Evolutionary conservation across 2,329 filamentous ascomycete species (phyloP), one percentile per base, ranked within the genome.

Genomic region (Phaeosphaeriaceae sp.): DNA sequence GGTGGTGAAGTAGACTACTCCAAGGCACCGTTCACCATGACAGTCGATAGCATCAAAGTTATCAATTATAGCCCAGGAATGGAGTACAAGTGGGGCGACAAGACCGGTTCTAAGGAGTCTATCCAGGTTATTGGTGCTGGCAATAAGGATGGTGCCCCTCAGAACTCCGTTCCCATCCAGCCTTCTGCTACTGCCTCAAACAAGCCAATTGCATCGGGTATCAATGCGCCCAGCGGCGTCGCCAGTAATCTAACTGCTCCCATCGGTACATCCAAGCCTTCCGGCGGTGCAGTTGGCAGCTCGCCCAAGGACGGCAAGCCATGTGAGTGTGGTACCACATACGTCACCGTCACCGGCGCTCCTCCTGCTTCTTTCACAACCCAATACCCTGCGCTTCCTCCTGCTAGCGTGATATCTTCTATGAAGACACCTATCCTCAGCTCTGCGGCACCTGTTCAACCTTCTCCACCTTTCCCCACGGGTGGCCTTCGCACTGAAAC

Each of bases 1-100:
- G 86, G 87, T 39, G 87, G 87, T 45, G 61, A 72, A 28, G 77
- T 76, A 12, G 76, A 80, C 62, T 79, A 77, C 60, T 64, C 58
- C 51, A 58, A 77, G 50, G 79, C 61, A 11, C 79, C 80, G 4
- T 82, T 77, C 73, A 76, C 68, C 52, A 82, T 83, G 79, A 76
- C 73, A 38, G 78, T 83, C 47, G 73, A 79, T 63, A 73, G 61
- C 42, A 75, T 83, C 54, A 77, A 74, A 50, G 76, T 83, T 59
- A 74, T 72, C 52, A 82, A 83, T 72, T 78, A 79, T 73, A 77
- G 78, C 54, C 80, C 80, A 6, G 79, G 76, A 20, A 75, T 68
- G 38, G 70, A 75, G 43, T 83, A 83, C 73, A 66, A 74, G 51
- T 83, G 77, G 67, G 70, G 70, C 42, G 81, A 83, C 68, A 68